Conservation (phyloP, 179 eudicot genomes). For the Amaranthus tricolor region DNA sequence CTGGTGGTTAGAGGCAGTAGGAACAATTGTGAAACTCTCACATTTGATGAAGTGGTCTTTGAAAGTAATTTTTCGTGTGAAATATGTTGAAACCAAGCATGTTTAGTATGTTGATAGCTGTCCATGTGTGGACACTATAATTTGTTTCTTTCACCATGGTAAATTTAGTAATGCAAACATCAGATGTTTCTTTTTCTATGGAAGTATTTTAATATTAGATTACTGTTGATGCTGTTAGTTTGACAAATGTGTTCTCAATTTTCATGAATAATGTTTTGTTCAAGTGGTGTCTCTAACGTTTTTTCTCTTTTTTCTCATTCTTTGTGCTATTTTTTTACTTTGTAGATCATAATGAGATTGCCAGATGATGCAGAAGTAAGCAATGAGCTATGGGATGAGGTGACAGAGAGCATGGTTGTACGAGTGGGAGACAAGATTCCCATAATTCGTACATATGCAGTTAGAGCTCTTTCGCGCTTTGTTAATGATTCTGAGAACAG, state of each 20-base stretch:
- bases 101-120: too few relatives aligned
- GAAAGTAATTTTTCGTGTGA: too few relatives aligned
- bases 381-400: conserved; percentile 87
- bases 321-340: conserved; percentile 21
- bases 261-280: not conserved
- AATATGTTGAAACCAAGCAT: too few relatives aligned
- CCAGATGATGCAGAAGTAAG: conserved; percentile 97
- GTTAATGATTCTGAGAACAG: conserved; percentile 81
- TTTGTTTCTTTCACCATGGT: too few relatives aligned
- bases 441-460: conserved; percentile 71
- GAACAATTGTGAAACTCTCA: too few relatives aligned
- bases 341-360: conserved; percentile 84
- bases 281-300: not conserved
- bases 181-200: too few relatives aligned
- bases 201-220: not conserved
- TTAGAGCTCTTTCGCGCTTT: conserved; percentile 92
- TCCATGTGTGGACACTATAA: too few relatives aligned
- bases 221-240: not conserved
- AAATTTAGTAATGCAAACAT: too few relatives aligned
- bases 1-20: too few relatives aligned
- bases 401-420: conserved; percentile 71
- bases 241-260: not conserved
- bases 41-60: too few relatives aligned
- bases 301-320: not conserved
- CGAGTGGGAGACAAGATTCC: conserved; percentile 80